phyloP scores from a whole-genome alignment of 1,284 basidiomycete genomes.

The Xerocomus amazonicus region DNA sequence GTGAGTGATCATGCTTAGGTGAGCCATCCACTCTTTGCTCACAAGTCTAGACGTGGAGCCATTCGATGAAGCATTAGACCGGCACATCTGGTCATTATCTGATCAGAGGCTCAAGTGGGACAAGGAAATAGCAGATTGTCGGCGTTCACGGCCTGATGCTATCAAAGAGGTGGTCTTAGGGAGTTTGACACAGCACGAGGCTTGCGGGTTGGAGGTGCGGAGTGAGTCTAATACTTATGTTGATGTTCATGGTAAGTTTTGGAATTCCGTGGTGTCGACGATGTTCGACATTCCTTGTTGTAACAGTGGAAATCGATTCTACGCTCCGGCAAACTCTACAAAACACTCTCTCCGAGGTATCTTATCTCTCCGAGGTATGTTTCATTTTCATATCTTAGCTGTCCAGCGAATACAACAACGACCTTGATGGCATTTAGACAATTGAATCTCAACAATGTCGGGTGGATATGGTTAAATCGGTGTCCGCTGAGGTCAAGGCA shows the following conservation, averaged over 20 bases:
- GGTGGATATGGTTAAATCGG: slow-evolving; percentile 38
- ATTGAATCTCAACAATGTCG: slow-evolving; percentile 45
- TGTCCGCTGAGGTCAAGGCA: slow-evolving; percentile 44
- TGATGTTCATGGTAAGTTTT: slow-evolving; percentile 12
- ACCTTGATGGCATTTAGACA: slow-evolving; percentile 32
- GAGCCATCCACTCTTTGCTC: slow-evolving; percentile 3
- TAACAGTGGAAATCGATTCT: slow-evolving; percentile 15
- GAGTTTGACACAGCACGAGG: slow-evolving; percentile 17
- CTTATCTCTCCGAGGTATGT: slow-evolving; percentile 52
- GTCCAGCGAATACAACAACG: too few species aligned
- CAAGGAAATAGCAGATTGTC: slow-evolving; percentile 57
- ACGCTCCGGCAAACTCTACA: slow-evolving; percentile 14
- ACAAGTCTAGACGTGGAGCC: slow-evolving; percentile 57
- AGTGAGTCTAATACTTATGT: not conserved
- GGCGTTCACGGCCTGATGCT: slow-evolving; percentile 53
- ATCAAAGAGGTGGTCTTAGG: slow-evolving; percentile 45
- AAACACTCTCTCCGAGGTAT: slow-evolving; percentile 34
- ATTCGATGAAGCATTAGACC: slow-evolving; percentile 77
- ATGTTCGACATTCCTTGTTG: slow-evolving; percentile 4
- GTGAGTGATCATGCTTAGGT: slow-evolving; percentile 31
- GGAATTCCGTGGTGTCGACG: not conserved
- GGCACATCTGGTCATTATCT: slow-evolving; percentile 67
- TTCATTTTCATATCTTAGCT: not conserved
- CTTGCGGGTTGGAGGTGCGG: slow-evolving; percentile 6
- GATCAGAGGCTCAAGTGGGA: slow-evolving; percentile 67